Base-by-base conservation (phyloP, 1,139 yeast genomes). In the Hyphopichia pseudoburtonii region DNA sequence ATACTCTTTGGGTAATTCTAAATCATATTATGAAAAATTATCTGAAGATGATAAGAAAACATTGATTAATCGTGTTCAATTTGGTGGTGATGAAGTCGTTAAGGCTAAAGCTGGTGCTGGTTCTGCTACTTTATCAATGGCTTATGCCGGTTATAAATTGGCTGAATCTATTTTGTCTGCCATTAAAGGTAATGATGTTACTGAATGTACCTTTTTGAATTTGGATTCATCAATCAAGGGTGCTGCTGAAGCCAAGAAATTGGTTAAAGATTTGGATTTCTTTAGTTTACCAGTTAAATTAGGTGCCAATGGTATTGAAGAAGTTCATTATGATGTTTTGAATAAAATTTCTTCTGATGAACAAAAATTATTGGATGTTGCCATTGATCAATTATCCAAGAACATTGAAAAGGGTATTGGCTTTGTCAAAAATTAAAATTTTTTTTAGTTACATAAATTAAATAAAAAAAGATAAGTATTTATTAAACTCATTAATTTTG, bases 31-130 rank as follows among this genome's bases (percentile, higher is more conserved):
- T 60, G 62, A 63, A 40, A 54, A 66, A 45, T 67, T 78, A 53
- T 63, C 67, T 37, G 67, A 63, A 34, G 84, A 79, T 46, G 71
- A 76, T 53, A 73, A 80, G 52, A 82, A 87, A 50, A 82, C 80
- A 43, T 78, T 90, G 62, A 79, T 88, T 64, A 79, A 88, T 78
- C 84, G 97, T 75, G 92, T 90, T 60, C 97, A 90, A 74, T 90
- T 89, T 57, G 97, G 97, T 68, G 97, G 97, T 76, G 97, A 90
- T 63, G 97, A 90, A 74, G 97, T 92, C 53, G 97, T 92, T 62
- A 82, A 90, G 76, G 97, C 97, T 57, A 92, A 92, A 81, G 82
- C 86, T 60, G 98, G 98, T 70, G 96, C 96, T 54, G 98, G 98
- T 62, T 89, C 97, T 41, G 98, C 97, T 57, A 92, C 98, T 49